phyloP scores from a whole-genome alignment of 441 rosid species.

The Erysimum cheiri region DNA sequence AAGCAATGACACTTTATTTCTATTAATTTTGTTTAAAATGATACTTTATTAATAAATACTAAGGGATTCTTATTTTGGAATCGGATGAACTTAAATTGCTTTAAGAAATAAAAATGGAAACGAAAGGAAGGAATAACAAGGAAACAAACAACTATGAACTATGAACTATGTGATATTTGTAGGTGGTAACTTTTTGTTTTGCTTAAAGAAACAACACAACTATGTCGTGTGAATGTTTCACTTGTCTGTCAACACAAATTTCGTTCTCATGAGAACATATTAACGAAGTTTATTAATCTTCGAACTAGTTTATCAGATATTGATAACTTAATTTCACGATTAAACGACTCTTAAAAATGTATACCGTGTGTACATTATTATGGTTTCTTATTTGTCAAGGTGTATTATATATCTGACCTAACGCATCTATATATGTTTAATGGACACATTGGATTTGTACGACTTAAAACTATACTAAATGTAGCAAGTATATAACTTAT shows the following conservation, averaged over 20 bases:
- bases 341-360: background rate
- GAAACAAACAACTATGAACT: too few species aligned
- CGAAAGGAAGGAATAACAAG: background rate
- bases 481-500: background rate
- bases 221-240: background rate
- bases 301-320: background rate
- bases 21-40: background rate
- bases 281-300: background rate
- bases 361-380: background rate
- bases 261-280: background rate
- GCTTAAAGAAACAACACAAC: conserved; percentile 22
- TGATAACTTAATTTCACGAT: too few species aligned
- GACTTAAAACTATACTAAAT: background rate
- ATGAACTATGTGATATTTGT: background rate
- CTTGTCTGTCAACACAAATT: conserved; percentile 13
- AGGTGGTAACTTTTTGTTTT: background rate
- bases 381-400: background rate
- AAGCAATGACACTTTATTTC: conserved; percentile 10
- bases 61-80: background rate
- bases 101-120: background rate
- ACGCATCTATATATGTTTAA: background rate
- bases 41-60: background rate
- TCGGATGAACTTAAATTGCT: background rate
- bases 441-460: background rate
- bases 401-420: background rate